These are phyloP conservation scores for Colletotrichum abscissum DNA, from an alignment of 2,329 filamentous ascomycete genomes.

Conservation along the genomic window DNA sequence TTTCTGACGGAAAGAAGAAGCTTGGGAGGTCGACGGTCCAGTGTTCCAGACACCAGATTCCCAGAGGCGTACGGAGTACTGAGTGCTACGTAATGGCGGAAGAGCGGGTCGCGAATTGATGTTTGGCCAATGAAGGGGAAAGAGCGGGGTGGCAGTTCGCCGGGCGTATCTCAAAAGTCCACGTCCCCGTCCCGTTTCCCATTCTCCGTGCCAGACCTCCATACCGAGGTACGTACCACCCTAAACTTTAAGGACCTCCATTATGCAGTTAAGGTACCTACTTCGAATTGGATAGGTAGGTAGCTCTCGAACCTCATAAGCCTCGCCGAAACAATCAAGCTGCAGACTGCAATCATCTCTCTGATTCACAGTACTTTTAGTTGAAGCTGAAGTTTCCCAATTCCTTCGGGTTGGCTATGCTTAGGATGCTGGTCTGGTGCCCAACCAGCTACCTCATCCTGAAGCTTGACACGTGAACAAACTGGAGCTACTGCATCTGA, in stretches of 20 bases:
- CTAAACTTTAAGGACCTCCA: neutral
- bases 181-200: constrained; percentile 3
- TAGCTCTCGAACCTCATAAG: neutral
- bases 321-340: neutral
- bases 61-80: constrained; percentile 3
- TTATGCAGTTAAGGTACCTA: neutral
- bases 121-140: constrained; percentile 18
- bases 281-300: too few relatives aligned
- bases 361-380: neutral
- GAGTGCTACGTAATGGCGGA: constrained; percentile 34
- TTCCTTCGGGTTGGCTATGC: neutral
- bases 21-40: constrained; percentile 18
- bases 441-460: neutral
- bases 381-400: neutral
- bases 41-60: constrained; percentile 28
- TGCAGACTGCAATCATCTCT: neutral
- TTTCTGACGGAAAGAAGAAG: constrained; percentile 29
- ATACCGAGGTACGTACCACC: constrained; percentile 14
- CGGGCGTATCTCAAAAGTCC: neutral
- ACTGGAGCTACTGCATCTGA: neutral
- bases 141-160: constrained; percentile 27
- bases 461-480: neutral
- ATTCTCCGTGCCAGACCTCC: neutral
- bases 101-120: neutral
- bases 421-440: neutral